Evolutionary conservation across 176 grass and related monocot genomes (phyloP).

Genomic region (Microstegium vimineum): DNA sequence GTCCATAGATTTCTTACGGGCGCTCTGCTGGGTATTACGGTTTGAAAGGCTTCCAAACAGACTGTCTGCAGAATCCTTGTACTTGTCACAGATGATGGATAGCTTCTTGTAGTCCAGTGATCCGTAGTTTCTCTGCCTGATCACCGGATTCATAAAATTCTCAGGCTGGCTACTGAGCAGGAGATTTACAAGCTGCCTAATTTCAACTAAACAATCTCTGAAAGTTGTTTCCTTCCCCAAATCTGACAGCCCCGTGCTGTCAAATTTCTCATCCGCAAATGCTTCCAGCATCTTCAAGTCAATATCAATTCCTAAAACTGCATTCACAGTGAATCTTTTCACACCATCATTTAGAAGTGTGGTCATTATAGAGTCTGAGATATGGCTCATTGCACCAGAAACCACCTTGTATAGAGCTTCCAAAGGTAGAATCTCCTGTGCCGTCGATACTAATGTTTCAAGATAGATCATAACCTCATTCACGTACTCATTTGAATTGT

Average conservation of each 20-base stretch:
- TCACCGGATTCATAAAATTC: constrained; percentile 92
- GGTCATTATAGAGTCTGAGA: constrained; percentile 71
- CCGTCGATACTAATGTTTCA: constrained; percentile 54
- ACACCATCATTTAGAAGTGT: constrained; percentile 75
- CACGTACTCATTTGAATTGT: constrained; percentile 81
- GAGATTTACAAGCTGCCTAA: constrained; percentile 83
- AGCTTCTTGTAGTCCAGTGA: constrained; percentile 88
- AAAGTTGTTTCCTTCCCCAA: constrained; percentile 72
- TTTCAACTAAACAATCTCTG: constrained; percentile 73
- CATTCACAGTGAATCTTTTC: constrained; percentile 82
- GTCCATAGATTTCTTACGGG: constrained; percentile 92
- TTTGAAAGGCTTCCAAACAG: constrained; percentile 78
- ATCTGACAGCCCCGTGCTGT: constrained; percentile 56
- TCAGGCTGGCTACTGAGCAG: constrained; percentile 92
- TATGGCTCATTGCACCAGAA: constrained; percentile 67
- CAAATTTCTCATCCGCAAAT: constrained; percentile 75
- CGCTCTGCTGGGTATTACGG: constrained; percentile 66
- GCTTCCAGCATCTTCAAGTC: constrained; percentile 80
- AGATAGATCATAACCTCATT: constrained; percentile 88
- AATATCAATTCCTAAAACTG: constrained; percentile 66
- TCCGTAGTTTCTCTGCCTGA: constrained; percentile 78
- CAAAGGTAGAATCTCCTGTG: constrained; percentile 67
- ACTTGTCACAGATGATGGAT: constrained; percentile 69
- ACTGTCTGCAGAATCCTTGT: constrained; percentile 72
- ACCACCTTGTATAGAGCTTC: constrained; percentile 80